Percentiles rank a stretch among this genome's conserved stretches.
These are phyloP conservation scores for Salix viminalis DNA, from an alignment of 345 rosid species.

Conservation along the genomic window DNA sequence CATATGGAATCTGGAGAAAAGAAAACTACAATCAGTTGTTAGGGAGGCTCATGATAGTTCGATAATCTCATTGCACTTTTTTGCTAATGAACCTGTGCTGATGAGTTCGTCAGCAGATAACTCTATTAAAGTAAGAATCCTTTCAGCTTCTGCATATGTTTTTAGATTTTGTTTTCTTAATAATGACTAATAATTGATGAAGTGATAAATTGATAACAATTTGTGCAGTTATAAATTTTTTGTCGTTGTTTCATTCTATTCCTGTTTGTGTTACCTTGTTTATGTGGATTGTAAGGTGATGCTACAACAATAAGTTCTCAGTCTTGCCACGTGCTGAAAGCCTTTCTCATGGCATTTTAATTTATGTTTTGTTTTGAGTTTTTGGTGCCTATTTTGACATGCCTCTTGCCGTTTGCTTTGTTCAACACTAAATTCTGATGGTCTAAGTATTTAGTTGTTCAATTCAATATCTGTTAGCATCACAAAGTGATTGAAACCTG, in stretches of 20 bases:
- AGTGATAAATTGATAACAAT: background rate
- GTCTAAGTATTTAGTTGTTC: background rate
- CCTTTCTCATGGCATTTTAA: background rate
- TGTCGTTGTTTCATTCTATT: background rate
- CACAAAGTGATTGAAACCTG: background rate
- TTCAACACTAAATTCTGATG: background rate
- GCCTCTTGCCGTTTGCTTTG: background rate
- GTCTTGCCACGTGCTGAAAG: background rate
- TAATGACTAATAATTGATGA: background rate
- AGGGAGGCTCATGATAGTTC: slow-evolving; percentile 93
- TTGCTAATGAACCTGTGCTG: slow-evolving; percentile 93
- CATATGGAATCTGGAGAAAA: slow-evolving; percentile 95
- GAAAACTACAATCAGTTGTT: slow-evolving; percentile 78
- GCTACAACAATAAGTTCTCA: background rate
- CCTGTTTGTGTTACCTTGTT: background rate
- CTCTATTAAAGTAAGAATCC: slow-evolving; percentile 70
- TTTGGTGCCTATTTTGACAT: background rate
- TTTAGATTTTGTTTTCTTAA: background rate
- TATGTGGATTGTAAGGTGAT: background rate
- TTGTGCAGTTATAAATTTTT: background rate
- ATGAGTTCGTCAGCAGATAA: slow-evolving; percentile 95
- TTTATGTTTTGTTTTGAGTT: background rate
- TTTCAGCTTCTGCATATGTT: background rate
- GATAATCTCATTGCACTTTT: slow-evolving; percentile 69
- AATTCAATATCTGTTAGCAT: background rate